These are phyloP conservation scores for Sechiopsis laciniata DNA, from an alignment of 306 rosid genomes.

Conservation along the genomic window DNA sequence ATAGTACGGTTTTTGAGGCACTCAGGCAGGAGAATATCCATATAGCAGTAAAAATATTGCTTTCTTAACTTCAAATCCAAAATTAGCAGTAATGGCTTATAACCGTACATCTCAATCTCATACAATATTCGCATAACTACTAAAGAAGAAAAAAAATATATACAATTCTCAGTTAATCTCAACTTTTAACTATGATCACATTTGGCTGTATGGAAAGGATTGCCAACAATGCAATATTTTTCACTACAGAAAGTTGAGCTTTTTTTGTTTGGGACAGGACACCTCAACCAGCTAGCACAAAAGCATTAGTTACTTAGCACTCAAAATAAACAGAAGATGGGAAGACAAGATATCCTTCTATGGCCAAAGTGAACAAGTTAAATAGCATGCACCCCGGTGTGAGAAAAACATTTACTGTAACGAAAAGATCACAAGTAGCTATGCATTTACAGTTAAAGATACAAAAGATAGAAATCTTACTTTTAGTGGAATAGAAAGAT, in stretches of 20 bases:
- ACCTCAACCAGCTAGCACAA: not conserved
- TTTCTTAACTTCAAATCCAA: not conserved
- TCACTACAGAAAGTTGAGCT: not conserved
- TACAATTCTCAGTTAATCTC: slow-evolving; percentile 2
- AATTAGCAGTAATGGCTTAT: slow-evolving; percentile 1
- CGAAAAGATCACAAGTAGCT: not conserved
- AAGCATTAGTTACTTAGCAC: slow-evolving; percentile 5
- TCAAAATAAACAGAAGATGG: not conserved
- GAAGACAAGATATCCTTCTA: not conserved
- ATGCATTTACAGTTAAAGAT: not conserved
- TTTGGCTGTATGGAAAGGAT: not conserved
- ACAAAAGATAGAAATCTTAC: slow-evolving; percentile 38
- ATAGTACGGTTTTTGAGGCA: not conserved
- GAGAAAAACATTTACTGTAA: not conserved
- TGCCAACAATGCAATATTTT: not conserved
- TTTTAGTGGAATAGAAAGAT: slow-evolving; percentile 88
- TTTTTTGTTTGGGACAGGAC: not conserved
- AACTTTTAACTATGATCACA: not conserved
- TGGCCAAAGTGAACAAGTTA: not conserved
- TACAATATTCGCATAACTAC: not conserved
- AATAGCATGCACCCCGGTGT: not conserved
- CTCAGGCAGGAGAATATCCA: not conserved
- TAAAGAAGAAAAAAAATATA: not conserved
- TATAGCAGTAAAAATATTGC: not conserved
- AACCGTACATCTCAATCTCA: not conserved